These are phyloP conservation scores for Pyrenula massariospora DNA, from an alignment of 495 filamentous ascomycete species.

Conservation along the genomic window DNA sequence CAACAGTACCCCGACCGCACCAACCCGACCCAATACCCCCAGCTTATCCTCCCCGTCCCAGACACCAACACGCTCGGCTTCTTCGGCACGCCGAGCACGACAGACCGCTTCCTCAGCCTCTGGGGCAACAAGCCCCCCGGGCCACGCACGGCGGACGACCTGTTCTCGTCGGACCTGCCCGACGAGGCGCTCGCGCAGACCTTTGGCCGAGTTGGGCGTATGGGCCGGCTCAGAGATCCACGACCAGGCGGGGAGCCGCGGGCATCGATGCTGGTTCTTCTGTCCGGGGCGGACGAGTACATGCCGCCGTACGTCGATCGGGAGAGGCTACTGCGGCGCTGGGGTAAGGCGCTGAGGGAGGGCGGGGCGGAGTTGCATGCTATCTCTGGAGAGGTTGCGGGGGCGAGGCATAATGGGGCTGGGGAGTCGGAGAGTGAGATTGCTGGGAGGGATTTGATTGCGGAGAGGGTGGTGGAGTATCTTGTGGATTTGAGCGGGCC, in stretches of 20 bases:
- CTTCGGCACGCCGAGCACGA: constrained; percentile 43
- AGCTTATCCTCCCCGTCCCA: constrained; percentile 44
- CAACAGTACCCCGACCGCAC: not conserved
- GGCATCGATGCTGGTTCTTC: constrained; percentile 36
- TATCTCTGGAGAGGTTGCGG: constrained; percentile 35
- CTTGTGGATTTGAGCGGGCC: constrained; percentile 30
- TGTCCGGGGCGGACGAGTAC: constrained; percentile 63
- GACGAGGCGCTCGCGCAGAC: constrained; percentile 44
- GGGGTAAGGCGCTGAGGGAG: constrained; percentile 44
- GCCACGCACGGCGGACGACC: constrained; percentile 65
- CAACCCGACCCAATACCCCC: constrained; percentile 22
- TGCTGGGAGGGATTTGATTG: constrained; percentile 31
- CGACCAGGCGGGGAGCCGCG: constrained; percentile 20
- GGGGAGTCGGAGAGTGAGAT: constrained; percentile 25
- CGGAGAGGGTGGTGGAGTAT: constrained; percentile 44
- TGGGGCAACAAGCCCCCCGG: constrained; percentile 40
- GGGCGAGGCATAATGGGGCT: constrained; percentile 50
- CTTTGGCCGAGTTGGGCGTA: constrained; percentile 50
- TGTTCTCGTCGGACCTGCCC: constrained; percentile 69
- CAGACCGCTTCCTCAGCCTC: constrained; percentile 61
- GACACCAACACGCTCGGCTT: constrained; percentile 32
- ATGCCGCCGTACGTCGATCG: constrained; percentile 54
- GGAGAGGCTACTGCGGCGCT: constrained; percentile 45
- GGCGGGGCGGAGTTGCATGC: not conserved
- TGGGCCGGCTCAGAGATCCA: constrained; percentile 44